These are phyloP conservation scores for Aspergillus cejpii DNA, from an alignment of 2,329 filamentous ascomycete species.

Conservation along the genomic window DNA sequence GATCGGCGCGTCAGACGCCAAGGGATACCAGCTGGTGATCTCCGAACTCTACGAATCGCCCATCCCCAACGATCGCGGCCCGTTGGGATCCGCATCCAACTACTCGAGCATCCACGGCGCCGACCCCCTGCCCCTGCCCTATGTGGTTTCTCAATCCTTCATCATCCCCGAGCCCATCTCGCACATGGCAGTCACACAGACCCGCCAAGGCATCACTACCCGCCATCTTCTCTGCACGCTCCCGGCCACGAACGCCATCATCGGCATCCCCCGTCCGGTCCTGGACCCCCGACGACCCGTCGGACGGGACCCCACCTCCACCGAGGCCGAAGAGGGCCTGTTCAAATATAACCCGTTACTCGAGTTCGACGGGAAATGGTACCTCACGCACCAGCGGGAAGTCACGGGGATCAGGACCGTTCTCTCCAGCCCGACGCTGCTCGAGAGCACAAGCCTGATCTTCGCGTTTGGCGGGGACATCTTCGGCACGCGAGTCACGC, in stretches of 20 bases:
- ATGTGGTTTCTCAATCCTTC: conserved; percentile 72
- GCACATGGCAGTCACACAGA: conserved; percentile 76
- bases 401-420: conserved; percentile 68
- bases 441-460: conserved; percentile 88
- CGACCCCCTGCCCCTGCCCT: conserved; percentile 57
- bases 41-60: conserved; percentile 88
- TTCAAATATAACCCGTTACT: conserved; percentile 67
- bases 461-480: conserved; percentile 81
- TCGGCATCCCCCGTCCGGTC: conserved; percentile 69
- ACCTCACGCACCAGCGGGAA: conserved; percentile 75
- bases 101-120: conserved; percentile 70
- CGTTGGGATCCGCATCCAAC: conserved; percentile 62
- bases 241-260: conserved; percentile 63
- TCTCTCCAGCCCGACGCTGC: conserved; percentile 65
- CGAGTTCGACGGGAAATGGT: conserved; percentile 74
- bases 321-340: conserved; percentile 78
- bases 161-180: conserved; percentile 73
- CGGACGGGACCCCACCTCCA: conserved; percentile 70
- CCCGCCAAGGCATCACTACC: conserved; percentile 82
- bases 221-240: conserved; percentile 75
- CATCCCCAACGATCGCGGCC: conserved; percentile 74
- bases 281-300: conserved; percentile 83
- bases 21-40: conserved; percentile 78
- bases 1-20: conserved; percentile 48
- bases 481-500: conserved; percentile 79